Percentiles rank a stretch among this genome's conserved stretches.
Conservation (phyloP, 768 basidiomycete genomes). For the Lactifluus subvellereus region DNA sequence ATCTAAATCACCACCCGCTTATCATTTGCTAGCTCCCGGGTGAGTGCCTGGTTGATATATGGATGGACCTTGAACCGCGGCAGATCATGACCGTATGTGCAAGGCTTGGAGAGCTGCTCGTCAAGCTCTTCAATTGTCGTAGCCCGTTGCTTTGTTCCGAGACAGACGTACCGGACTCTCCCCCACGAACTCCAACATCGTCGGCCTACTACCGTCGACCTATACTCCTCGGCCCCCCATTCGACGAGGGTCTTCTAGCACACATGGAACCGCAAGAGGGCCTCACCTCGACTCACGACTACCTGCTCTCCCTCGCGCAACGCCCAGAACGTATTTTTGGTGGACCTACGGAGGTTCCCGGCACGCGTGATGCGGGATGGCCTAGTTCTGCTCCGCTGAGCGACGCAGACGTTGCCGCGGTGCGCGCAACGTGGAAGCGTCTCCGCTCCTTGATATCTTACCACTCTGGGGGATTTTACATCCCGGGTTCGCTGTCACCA, state of each 20-base stretch:
- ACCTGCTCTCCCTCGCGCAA: slow-evolving; percentile 28
- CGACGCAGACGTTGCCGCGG: slow-evolving; percentile 25
- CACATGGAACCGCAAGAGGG: slow-evolving; percentile 27
- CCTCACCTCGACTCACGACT: slow-evolving; percentile 27
- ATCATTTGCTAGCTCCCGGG: slow-evolving; percentile 27
- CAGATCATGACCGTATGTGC: slow-evolving; percentile 27
- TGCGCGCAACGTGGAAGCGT: slow-evolving; percentile 29
- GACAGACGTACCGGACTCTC: slow-evolving; percentile 26
- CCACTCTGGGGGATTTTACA: slow-evolving; percentile 31
- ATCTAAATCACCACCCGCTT: slow-evolving; percentile 12
- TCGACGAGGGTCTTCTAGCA: slow-evolving; percentile 29
- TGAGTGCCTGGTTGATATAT: slow-evolving; percentile 28
- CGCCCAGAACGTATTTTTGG: slow-evolving; percentile 30
- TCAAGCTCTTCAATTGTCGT: slow-evolving; percentile 29
- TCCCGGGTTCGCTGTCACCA: slow-evolving; percentile 27
- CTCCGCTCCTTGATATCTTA: slow-evolving; percentile 27
- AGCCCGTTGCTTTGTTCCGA: slow-evolving; percentile 28
- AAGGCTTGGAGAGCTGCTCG: slow-evolving; percentile 29
- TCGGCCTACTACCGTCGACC: slow-evolving; percentile 19
- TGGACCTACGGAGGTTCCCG: not conserved
- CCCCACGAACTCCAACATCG: slow-evolving; percentile 11
- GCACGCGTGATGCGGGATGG: slow-evolving; percentile 22
- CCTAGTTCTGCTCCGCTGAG: slow-evolving; percentile 23
- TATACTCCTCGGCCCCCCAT: slow-evolving; percentile 28
- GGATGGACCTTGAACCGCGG: slow-evolving; percentile 26